These are phyloP conservation scores for Phialemonium atrogriseum DNA, from an alignment of 2,329 filamentous ascomycete genomes.

Conservation along the genomic window DNA sequence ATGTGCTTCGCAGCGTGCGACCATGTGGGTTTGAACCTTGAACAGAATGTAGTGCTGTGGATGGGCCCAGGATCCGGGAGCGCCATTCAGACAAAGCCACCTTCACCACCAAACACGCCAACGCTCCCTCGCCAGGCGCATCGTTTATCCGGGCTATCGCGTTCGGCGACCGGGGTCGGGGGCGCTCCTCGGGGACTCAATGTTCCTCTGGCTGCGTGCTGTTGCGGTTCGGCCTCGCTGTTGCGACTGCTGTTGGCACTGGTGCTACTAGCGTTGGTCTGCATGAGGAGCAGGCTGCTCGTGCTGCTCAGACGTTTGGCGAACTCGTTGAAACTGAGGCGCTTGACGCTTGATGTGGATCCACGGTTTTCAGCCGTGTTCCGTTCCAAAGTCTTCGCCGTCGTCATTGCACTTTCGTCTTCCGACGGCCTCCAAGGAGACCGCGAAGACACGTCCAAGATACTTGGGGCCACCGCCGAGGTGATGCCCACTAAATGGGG, in stretches of 20 bases:
- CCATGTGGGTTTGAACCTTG: too few species aligned
- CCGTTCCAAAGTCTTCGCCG: slow-evolving; percentile 12
- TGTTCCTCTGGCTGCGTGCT: slow-evolving; percentile 18
- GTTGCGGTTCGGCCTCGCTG: slow-evolving; percentile 34
- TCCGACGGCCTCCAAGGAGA: slow-evolving; percentile 21
- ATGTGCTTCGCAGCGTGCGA: too few species aligned
- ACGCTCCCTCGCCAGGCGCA: slow-evolving; percentile 51
- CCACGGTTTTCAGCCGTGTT: slow-evolving; percentile 35
- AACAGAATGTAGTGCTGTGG: too few species aligned
- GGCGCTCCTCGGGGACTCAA: slow-evolving; percentile 21
- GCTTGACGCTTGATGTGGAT: slow-evolving; percentile 46
- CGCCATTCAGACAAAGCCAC: slow-evolving; percentile 49
- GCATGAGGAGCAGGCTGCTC: slow-evolving; percentile 50
- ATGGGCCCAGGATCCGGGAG: too few species aligned
- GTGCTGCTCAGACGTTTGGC: slow-evolving; percentile 53
- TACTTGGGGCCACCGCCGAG: slow-evolving; percentile 10
- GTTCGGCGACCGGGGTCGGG: slow-evolving; percentile 23
- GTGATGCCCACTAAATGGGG: slow-evolving; percentile 29
- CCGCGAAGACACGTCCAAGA: slow-evolving; percentile 13
- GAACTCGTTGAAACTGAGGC: slow-evolving; percentile 54
- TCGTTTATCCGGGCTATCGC: slow-evolving; percentile 30
- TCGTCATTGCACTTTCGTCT: slow-evolving; percentile 17
- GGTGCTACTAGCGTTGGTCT: slow-evolving; percentile 45
- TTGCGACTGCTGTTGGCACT: slow-evolving; percentile 38
- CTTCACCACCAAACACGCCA: slow-evolving; percentile 43